Evolutionary conservation across 108 stramenopile species (phyloP), one percentile per base, ranked within the genome.

Genomic region (Nitzschia sp.): DNA sequence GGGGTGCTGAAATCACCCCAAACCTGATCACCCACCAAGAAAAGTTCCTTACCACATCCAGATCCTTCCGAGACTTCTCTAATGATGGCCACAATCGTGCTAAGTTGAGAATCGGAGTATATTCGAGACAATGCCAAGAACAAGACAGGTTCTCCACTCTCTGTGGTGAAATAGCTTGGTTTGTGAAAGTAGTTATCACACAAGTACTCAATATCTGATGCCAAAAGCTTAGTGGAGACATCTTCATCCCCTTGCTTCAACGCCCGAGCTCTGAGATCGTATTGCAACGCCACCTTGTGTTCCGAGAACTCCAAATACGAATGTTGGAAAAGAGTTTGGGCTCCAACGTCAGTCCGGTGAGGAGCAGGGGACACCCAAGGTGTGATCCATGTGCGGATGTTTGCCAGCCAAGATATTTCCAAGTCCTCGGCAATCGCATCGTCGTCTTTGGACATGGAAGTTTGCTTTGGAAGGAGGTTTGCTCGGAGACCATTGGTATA

Each of bases 361-460:
- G 29, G 29, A 10, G 37, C 43, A 6, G 46, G 54, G 41, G 63
- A 53, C 46, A 44, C 46, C 69, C 70, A 76, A 15, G 55, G 38
- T 10, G 75, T 76, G 2, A 76, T 57, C 75, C 75, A 76, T 22
- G 65, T 19, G 6, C 48, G 24, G 38, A 77, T 63, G 43, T 77
- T 77, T 20, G 65, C 70, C 20, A 41, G 8, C 17, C 61, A 41
- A 1, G 59, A 60, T 14, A 41, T 41, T n/a, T 14, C 37, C 26
- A 60, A 21, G 25, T 60, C 41, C 25, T 60, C 41, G 1, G 41
- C 29, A 6, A 60, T 60, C 2, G 38, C 17, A 21, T 60, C 59
- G 59, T n/a, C 59, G 5, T 24, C 15, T 21, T 38, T 14, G 0
- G 41, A 60, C 1, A 42, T 19, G 38, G 59, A 60, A 24, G 59